Conservation (phyloP, 805 yeast species). For the Kluyveromyces aestuarii region DNA sequence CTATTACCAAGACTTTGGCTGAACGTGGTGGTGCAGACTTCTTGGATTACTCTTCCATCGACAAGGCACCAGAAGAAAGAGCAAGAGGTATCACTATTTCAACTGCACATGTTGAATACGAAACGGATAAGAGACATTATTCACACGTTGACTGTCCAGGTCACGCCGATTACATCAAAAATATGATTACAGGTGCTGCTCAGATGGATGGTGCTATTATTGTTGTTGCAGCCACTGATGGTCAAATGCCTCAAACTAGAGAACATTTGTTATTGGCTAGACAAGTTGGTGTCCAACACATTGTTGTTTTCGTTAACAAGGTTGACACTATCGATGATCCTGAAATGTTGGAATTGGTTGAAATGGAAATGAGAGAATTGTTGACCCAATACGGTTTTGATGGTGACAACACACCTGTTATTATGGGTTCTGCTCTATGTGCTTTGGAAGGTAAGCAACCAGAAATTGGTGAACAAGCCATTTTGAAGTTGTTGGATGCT, state of each 20-base stretch:
- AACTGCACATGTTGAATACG: conserved; percentile 96
- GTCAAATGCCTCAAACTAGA: conserved; percentile 99
- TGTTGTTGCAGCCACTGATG: conserved; percentile 98
- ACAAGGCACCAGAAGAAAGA: conserved; percentile 98
- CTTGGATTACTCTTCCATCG: conserved; percentile 88
- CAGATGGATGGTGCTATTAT: conserved; percentile 99
- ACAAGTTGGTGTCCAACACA: conserved; percentile 97
- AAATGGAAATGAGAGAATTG: conserved; percentile 99
- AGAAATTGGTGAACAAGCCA: conserved; percentile 85
- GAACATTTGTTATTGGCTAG: conserved; percentile 97
- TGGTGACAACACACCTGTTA: conserved; percentile 95
- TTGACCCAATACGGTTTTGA: conserved; percentile 87
- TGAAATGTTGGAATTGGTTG: conserved; percentile 98
- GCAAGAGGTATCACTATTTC: conserved; percentile 99
- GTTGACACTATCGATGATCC: conserved; percentile 97
- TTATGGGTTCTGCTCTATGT: conserved; percentile 97
- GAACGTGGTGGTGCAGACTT: conserved; percentile 86
- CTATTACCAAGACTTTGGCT: conserved; percentile 91
- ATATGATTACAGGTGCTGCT: conserved; percentile 99
- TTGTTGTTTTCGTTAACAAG: conserved; percentile 96
- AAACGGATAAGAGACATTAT: conserved; percentile 89
- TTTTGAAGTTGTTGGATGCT: conserved; percentile 76
- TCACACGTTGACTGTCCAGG: conserved; percentile 99
- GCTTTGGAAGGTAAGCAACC: conserved; percentile 84
- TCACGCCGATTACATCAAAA: conserved; percentile 97